Evolutionary conservation across 257 asterid genomes (phyloP), one percentile per base, ranked within the genome.

Genomic region (Fraxinus excelsior): DNA sequence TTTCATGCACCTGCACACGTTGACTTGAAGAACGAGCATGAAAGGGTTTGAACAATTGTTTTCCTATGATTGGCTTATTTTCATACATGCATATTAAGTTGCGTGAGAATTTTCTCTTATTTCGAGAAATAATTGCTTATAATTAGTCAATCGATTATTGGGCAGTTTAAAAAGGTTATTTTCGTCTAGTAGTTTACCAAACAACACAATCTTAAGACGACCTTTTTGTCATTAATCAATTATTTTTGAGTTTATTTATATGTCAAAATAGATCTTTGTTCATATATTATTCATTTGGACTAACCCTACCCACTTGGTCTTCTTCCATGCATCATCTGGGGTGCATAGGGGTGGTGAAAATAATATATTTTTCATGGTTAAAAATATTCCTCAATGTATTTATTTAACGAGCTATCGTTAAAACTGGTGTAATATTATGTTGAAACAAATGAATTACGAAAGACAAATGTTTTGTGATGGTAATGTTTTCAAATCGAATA

Each of bases 171-270:
- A 40, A 64, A 31, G 19, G 40, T 7, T 29, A 49, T 38, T 56
- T 6, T 28, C 16, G 19, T 58, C 73, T 5, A 76, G 85, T 82
- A 26, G 85, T 82, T 82, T 28, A 82, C 85, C 85, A 35, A 82
- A 78, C 67, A 14, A 21, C 29, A 60, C 67, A 7, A 23, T 2
- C 29, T 8, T 7, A 23, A 13, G 19, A 0, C 82, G 77, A 60
- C 19, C 7, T 25, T 14, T 40, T 31, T 66, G 60, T 34, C 29
- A 7, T 34, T 21, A 23, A 19, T 69, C 56, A 56, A 60, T 23
- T 60, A 60, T 38, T 35, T 34, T 19, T 16, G 16, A 13, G 25
- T 37, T 70, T 1, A 34, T 19, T 19, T n/a, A 7, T 68, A 32
- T 68, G 35, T 34, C 5, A 35, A 38, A 68, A 19, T 19, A 1